Conservation (phyloP, 2,329 filamentous ascomycete species). For the Hypoxylon sp. region DNA sequence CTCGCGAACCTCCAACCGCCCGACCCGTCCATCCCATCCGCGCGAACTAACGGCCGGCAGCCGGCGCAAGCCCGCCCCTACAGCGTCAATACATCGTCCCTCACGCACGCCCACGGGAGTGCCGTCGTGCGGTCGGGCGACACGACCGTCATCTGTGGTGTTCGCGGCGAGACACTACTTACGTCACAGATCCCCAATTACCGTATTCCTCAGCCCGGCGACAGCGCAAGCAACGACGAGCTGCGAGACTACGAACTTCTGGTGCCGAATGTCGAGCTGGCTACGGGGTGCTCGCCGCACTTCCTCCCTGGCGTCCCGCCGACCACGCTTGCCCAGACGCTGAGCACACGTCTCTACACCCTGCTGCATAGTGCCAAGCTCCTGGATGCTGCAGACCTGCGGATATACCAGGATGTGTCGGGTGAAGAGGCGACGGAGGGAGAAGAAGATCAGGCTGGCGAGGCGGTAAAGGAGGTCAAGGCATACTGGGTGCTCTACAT, state of each 20-base stretch:
- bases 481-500: constrained; percentile 97
- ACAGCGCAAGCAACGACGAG: constrained; percentile 55
- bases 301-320: constrained; percentile 88
- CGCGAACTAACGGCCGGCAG: constrained; percentile 84
- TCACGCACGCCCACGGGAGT: constrained; percentile 91
- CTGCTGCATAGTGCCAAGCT: constrained; percentile 79
- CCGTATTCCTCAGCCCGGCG: constrained; percentile 58
- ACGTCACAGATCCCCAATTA: constrained; percentile 79
- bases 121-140: constrained; percentile 89
- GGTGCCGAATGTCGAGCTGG: constrained; percentile 93
- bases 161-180: constrained; percentile 85
- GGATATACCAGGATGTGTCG: constrained; percentile 67
- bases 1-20: constrained; percentile 83
- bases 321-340: constrained; percentile 81
- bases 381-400: constrained; percentile 74
- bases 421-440: constrained; percentile 40
- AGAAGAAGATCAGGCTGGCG: constrained; percentile 42
- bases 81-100: constrained; percentile 83
- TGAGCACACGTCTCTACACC: constrained; percentile 83
- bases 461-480: constrained; percentile 65
- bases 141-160: constrained; percentile 93
- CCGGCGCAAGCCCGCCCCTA: constrained; percentile 76
- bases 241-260: constrained; percentile 76
- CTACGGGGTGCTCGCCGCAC: constrained; percentile 87
- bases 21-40: constrained; percentile 62